Base-by-base conservation (phyloP, 495 filamentous ascomycete genomes). In the Penicillium silybi region DNA sequence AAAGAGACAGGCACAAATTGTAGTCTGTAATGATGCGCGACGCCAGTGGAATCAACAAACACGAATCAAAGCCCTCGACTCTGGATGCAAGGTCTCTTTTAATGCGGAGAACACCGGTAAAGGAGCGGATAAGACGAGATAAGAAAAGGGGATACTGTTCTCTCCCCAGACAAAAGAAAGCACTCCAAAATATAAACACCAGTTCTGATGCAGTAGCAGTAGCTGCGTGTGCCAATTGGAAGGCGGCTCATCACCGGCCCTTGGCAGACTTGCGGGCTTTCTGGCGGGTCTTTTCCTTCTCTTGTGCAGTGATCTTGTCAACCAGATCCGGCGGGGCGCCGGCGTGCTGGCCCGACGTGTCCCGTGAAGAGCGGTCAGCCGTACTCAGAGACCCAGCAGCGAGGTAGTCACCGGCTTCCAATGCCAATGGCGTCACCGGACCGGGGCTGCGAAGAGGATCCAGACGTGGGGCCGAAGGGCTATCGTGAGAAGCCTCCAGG, bases 361-460 rank as follows among this genome's bases (percentile, higher is more conserved):
- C 69, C 19, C 63, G 63, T 10, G 64, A 46, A 26, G 43, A 53
- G 6, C 55, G 54, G 13, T 57, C 60, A 6, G 58, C 55, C 4
- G 54, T 54, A 41, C 50, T 61, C 23, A 58, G 46, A 26, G 64
- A 56, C 8, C 78, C 73, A 4, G 72, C 66, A 37, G 72, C 66
- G 11, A 86, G 57, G 34, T 84, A 86, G 35, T 78, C 74, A 34
- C 74, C 71, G 7, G 72, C 58, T 7, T 90, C 87, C 25, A 93
- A 65, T 3, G 80, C 80, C 64, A 93, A 76, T 0, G 89, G 88
- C 2, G 89, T 92, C 35, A 92, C 86, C 0, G 87, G 86, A 0
- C 87, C 87, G 1, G 88, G 87, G 40, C 85, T 89, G n/a, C 80
- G 80, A 3, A 87, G 73, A 2, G 89, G 89, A 20, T 73, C 73